Base-by-base conservation (phyloP, 2,329 filamentous ascomycete species). In the Paradendryphiella salina region DNA sequence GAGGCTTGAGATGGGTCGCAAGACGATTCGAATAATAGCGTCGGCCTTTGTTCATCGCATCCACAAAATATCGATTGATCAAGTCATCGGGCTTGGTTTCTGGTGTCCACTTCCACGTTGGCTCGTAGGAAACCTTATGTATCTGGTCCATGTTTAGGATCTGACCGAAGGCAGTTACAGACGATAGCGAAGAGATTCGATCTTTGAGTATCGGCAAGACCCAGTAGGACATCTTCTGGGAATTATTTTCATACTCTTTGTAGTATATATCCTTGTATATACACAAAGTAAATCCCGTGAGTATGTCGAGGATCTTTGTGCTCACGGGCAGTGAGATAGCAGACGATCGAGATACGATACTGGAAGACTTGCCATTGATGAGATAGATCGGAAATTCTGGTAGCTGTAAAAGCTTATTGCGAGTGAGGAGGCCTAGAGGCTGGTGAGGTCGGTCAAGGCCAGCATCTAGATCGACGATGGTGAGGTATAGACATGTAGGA, bases 211-310 rank as follows among this genome's bases (percentile, higher is more conserved):
- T 58, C 5, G 94, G 93, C 0, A 85, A 88, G 11, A 96, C 66
- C 77, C 91, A 96, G 71, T 96, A 99, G 0, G 91, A 87, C 69
- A 96, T 81, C 21, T 86, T 84, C 0, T 79, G 72, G 0, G 78
- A 61, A 13, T 84, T 78, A 0, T 82, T 77, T 40, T 88, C 84
- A 63, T 90, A 99, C 3, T 80, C 79, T 70, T 99, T 99, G 71
- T 91, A 93, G 76, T 96, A 97, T 0, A 96, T 77, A 60, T 97
- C 90, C 13, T 83, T 76, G 70, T 95, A 96, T 0, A 95, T 73
- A 4, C 82, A 80, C 33, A 95, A 75, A 0, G 89, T 96, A 67
- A 94, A 96, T 0, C 71, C 73, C 0, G 84, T 85, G n/a, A 97
- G 69, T 1, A 76, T 69, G 0, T 80, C 72, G 0, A 90, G 57